These are phyloP conservation scores for Endothia cerciana DNA, from an alignment of 2,329 filamentous ascomycete species.

Conservation along the genomic window DNA sequence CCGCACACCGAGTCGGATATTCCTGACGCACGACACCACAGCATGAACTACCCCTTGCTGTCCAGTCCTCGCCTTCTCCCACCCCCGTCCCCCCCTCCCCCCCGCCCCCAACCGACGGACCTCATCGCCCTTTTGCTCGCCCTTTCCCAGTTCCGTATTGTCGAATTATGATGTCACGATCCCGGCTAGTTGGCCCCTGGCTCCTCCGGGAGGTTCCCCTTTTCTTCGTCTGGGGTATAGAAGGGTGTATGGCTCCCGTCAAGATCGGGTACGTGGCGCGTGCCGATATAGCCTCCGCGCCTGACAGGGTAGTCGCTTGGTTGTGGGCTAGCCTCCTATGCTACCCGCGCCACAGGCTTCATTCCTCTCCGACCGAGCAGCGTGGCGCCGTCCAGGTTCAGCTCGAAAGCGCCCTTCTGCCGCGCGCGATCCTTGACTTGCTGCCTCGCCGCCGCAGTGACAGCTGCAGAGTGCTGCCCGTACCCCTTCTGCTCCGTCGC, in stretches of 20 bases:
- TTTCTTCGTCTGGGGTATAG: neutral
- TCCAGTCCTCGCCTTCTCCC: too few relatives aligned
- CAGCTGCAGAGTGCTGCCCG: conserved; percentile 83
- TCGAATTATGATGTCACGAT: neutral
- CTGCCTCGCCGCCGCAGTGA: conserved; percentile 81
- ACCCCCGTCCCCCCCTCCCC: too few relatives aligned
- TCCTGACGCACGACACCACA: neutral
- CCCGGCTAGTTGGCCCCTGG: too few relatives aligned
- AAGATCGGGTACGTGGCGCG: neutral
- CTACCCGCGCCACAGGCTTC: conserved; percentile 53
- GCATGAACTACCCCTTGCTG: neutral
- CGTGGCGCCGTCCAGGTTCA: conserved; percentile 89
- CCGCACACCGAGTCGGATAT: neutral
- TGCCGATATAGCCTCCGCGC: neutral
- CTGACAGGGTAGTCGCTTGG: conserved; percentile 7
- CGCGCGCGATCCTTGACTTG: conserved; percentile 71
- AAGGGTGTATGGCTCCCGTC: neutral
- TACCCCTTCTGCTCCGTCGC: conserved; percentile 66
- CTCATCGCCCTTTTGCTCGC: neutral
- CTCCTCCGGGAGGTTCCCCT: neutral
- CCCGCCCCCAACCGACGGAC: neutral
- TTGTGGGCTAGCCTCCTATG: conserved; percentile 30
- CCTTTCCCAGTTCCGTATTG: neutral
- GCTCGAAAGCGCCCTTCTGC: conserved; percentile 84
- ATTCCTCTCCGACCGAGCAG: conserved; percentile 71